Percentiles rank a stretch among this genome's conserved stretches.
Conservation (phyloP, 495 filamentous ascomycete species). For the Penicillium ucsense region DNA sequence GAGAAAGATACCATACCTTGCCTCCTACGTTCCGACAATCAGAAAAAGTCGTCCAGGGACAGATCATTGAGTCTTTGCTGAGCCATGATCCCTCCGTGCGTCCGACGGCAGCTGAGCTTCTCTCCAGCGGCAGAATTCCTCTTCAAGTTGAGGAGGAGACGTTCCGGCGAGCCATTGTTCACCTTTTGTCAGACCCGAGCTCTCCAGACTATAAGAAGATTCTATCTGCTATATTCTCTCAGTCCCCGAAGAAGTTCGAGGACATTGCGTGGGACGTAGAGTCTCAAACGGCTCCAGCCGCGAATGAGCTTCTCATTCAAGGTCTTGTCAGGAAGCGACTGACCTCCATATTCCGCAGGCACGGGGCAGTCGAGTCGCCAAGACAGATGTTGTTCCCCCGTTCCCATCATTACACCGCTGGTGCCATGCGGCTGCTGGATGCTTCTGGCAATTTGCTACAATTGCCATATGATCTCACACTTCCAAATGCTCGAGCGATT, state of each 20-base stretch:
- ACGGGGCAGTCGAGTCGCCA: constrained; percentile 77
- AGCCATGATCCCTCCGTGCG: constrained; percentile 72
- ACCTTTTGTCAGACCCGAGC: constrained; percentile 60
- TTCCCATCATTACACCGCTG: constrained; percentile 65
- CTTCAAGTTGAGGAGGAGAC: constrained; percentile 87
- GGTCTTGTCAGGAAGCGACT: constrained; percentile 67
- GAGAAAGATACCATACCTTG: constrained; percentile 56
- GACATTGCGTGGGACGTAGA: constrained; percentile 82
- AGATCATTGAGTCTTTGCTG: constrained; percentile 71
- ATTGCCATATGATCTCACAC: constrained; percentile 81
- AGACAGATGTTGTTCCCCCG: constrained; percentile 70
- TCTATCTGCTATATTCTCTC: constrained; percentile 71
- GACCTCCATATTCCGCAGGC: constrained; percentile 72
- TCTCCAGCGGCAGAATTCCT: constrained; percentile 80
- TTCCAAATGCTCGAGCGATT: constrained; percentile 81
- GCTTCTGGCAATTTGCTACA: constrained; percentile 76
- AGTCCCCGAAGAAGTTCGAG: constrained; percentile 63
- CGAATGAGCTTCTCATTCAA: constrained; percentile 61
- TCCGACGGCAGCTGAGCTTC: constrained; percentile 75
- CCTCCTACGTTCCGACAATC: constrained; percentile 66
- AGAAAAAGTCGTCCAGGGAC: constrained; percentile 62
- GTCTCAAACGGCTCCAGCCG: constrained; percentile 38
- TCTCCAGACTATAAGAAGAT: constrained; percentile 89
- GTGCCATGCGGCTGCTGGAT: constrained; percentile 70
- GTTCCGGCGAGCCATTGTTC: constrained; percentile 69